Evolutionary conservation across 345 rosid species (phyloP).

Genomic region (Noccaea bulbosa): DNA sequence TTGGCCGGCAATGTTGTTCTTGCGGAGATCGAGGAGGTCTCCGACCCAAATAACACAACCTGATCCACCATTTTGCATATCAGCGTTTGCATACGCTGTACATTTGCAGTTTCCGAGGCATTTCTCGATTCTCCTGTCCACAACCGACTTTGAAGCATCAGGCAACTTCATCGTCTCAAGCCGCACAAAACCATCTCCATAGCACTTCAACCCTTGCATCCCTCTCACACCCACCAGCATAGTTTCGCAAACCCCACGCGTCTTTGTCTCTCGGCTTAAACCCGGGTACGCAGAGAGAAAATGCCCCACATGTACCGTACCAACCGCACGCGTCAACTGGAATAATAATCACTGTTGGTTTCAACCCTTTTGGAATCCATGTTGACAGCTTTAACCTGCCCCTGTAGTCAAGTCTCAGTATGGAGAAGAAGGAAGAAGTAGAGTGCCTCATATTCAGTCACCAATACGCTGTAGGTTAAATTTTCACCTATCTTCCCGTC

Average conservation of each 20-base stretch:
- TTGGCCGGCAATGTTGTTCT: background rate
- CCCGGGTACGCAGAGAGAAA: constrained; percentile 60
- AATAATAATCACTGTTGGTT: constrained; percentile 43
- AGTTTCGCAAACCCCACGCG: constrained; percentile 52
- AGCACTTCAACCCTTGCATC: constrained; percentile 48
- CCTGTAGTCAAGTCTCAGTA: constrained; percentile 48
- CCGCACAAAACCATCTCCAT: constrained; percentile 50
- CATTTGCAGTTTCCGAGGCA: background rate
- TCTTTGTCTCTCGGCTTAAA: constrained; percentile 54
- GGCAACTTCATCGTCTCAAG: constrained; percentile 62
- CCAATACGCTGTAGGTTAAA: constrained; percentile 22
- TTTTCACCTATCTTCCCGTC: constrained; percentile 24
- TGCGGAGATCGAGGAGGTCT: background rate
- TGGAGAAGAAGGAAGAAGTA: constrained; percentile 53
- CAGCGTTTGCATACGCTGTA: background rate
- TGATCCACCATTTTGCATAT: constrained; percentile 3
- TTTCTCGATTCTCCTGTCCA: constrained; percentile 36
- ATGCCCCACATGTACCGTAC: constrained; percentile 58
- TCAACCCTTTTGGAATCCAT: constrained; percentile 45
- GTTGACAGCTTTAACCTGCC: constrained; percentile 5
- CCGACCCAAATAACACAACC: constrained; percentile 15
- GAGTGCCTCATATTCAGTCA: constrained; percentile 40
- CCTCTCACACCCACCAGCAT: constrained; percentile 62
- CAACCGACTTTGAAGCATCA: constrained; percentile 43
- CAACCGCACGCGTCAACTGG: constrained; percentile 70